These are phyloP conservation scores for Nicotiana knightiana DNA, from an alignment of 257 asterid species.

Conservation along the genomic window DNA sequence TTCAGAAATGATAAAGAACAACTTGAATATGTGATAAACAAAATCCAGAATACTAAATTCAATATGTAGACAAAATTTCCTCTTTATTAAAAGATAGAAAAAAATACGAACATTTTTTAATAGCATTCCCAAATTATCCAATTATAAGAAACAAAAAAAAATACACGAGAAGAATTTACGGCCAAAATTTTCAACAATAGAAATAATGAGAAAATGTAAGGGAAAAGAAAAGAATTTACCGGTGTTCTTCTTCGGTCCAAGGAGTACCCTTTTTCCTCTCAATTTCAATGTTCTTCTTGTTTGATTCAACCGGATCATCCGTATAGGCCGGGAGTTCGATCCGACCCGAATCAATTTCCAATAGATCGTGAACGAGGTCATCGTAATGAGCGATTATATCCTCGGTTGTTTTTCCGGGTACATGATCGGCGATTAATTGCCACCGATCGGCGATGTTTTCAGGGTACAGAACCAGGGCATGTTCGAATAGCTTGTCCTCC, in stretches of 20 bases:
- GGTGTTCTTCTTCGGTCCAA: conserved; percentile 84
- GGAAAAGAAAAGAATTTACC: conserved; percentile 17
- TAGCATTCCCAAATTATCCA: neutral
- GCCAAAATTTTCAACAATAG: neutral
- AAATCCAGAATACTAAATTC: neutral
- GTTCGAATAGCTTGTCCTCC: conserved; percentile 58
- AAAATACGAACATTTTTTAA: too few species aligned
- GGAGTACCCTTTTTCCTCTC: conserved; percentile 75
- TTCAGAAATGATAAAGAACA: neutral
- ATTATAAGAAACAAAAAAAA: neutral
- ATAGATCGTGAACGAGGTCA: conserved; percentile 41
- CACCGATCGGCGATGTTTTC: conserved; percentile 51
- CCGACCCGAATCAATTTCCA: conserved; percentile 61
- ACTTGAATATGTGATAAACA: neutral
- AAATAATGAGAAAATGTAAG: neutral
- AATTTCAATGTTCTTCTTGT: conserved; percentile 33
- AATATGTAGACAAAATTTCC: neutral
- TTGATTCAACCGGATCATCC: conserved; percentile 21
- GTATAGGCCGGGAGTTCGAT: conserved; percentile 51
- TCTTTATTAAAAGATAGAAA: neutral
- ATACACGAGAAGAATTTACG: neutral
- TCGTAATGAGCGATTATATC: conserved; percentile 53
- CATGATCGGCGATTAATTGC: conserved; percentile 41
- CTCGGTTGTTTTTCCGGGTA: conserved; percentile 42
- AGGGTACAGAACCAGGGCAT: conserved; percentile 43